Evolutionary conservation across 768 basidiomycete genomes (phyloP).

Genomic region (Coprinellus micaceus): DNA sequence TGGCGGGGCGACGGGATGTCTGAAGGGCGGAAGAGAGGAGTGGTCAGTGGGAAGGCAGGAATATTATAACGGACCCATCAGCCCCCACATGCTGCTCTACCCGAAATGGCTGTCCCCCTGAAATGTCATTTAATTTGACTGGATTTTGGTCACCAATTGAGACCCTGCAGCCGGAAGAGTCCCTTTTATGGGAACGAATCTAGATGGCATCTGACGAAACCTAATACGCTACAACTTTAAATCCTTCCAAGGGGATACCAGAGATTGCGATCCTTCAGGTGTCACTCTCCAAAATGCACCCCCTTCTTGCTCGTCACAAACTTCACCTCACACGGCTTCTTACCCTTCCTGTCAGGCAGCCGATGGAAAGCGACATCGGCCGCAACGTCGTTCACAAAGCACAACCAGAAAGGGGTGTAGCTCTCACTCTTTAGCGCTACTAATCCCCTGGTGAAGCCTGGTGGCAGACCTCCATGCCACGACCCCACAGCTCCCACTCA

Average conservation of each 20-base stretch:
- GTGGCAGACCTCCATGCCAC: too few relatives aligned
- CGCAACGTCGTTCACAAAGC: too few relatives aligned
- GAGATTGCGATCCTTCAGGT: background rate
- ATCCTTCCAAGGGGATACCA: background rate
- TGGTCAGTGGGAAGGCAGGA: conserved; percentile 7
- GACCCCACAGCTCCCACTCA: too few relatives aligned
- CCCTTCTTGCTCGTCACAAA: conserved; percentile 10
- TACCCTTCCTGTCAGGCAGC: background rate
- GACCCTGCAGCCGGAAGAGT: background rate
- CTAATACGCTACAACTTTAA: conserved; percentile 8
- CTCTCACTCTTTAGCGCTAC: too few relatives aligned
- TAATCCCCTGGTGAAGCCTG: too few relatives aligned
- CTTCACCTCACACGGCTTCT: background rate
- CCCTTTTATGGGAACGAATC: conserved; percentile 2
- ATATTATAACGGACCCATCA: conserved; percentile 9
- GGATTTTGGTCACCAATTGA: background rate
- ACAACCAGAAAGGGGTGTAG: too few relatives aligned
- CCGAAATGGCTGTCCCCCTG: conserved; percentile 9
- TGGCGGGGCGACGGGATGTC: conserved; percentile 1
- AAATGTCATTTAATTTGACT: conserved; percentile 7
- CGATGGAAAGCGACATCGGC: too few relatives aligned
- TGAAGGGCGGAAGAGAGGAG: conserved; percentile 13
- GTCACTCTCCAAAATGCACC: conserved; percentile 1
- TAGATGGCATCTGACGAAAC: background rate
- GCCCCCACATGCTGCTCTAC: conserved; percentile 5